Base-by-base conservation (phyloP, 805 yeast genomes). In the Saturnispora bothae region DNA sequence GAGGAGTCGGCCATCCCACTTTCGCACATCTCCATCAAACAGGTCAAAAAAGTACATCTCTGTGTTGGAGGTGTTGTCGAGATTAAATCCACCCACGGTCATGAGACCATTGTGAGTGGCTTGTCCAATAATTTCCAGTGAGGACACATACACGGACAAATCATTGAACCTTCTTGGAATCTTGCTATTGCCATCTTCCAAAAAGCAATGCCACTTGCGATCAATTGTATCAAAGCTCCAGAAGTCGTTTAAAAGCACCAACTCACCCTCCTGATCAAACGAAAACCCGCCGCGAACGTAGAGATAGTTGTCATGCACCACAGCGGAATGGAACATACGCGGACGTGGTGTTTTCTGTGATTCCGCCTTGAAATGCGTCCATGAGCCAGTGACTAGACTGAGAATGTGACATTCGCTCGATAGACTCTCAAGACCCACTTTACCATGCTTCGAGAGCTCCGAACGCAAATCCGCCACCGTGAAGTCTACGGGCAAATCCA, bases 271-370 rank as follows among this genome's bases (percentile, higher is more conserved):
- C 26, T 56, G 54, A 31, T 63, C 60, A 7, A 71, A 58, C 0
- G 61, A 54, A 21, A 82, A 52, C 1, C 94, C 94, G 21, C 94
- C 92, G 50, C 69, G 74, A 3, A 79, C 48, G 51, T 70, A 81
- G 3, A 80, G 42, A 31, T 67, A 63, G 33, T 71, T 66, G 26
- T 68, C 69, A 38, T 65, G 56, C 31, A 68, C 69, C 14, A 70
- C 58, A 40, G 80, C 56, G 3, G 83, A 68, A 47, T 78, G 88
- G 50, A 65, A 77, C 40, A 80, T 52, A 36, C 94, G 61, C 10
- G 76, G 69, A 21, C 35, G 7, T 57, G 78, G 60, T 15, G 32
- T 48, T 12, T 14, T 19, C 1, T 19, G 4, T 4, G 22, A 12
- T 4, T 52, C 54, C 1, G 68, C 61, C 33, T 73, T 57, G 16